phyloP scores from a whole-genome alignment of 805 yeast genomes.

The Lipomyces yamanashiensis region DNA sequence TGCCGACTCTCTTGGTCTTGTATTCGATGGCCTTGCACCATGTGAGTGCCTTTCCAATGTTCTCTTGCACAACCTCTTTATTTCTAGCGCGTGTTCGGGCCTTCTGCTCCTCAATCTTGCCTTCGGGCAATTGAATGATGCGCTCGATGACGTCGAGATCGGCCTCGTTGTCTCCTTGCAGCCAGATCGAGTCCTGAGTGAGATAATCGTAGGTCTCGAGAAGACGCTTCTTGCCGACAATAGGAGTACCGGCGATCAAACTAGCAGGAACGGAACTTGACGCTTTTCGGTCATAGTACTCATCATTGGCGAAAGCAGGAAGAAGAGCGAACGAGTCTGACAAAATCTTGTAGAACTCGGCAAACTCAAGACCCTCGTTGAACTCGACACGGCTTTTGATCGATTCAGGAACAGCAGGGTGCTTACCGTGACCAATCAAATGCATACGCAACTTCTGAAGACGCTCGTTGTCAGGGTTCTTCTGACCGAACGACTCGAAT shows the following conservation, averaged over 20 bases:
- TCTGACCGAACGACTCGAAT: constrained; percentile 23
- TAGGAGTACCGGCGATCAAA: constrained; percentile 35
- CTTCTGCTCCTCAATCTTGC: constrained; percentile 26
- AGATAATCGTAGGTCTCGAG: constrained; percentile 32
- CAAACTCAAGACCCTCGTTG: constrained; percentile 35
- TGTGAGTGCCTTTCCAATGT: constrained; percentile 22
- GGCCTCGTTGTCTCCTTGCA: constrained; percentile 32
- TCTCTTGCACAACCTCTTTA: constrained; percentile 24
- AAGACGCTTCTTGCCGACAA: constrained; percentile 31
- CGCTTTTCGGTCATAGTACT: constrained; percentile 35
- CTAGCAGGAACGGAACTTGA: constrained; percentile 37
- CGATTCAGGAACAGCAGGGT: constrained; percentile 29
- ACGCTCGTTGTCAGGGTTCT: constrained; percentile 19
- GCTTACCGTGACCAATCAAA: constrained; percentile 35
- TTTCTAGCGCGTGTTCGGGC: constrained; percentile 21
- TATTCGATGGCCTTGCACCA: constrained; percentile 25
- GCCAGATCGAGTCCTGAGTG: constrained; percentile 35
- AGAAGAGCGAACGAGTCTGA: constrained; percentile 34
- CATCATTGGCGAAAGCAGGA: constrained; percentile 36
- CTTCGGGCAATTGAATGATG: constrained; percentile 26
- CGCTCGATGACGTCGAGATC: constrained; percentile 35
- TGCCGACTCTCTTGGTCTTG: constrained; percentile 27
- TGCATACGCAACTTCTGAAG: constrained; percentile 31
- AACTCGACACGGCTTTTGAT: constrained; percentile 30
- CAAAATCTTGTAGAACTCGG: constrained; percentile 30